Evolutionary conservation across 1,284 basidiomycete genomes (phyloP).

Genomic region (Fomitiporia mediterranea): DNA sequence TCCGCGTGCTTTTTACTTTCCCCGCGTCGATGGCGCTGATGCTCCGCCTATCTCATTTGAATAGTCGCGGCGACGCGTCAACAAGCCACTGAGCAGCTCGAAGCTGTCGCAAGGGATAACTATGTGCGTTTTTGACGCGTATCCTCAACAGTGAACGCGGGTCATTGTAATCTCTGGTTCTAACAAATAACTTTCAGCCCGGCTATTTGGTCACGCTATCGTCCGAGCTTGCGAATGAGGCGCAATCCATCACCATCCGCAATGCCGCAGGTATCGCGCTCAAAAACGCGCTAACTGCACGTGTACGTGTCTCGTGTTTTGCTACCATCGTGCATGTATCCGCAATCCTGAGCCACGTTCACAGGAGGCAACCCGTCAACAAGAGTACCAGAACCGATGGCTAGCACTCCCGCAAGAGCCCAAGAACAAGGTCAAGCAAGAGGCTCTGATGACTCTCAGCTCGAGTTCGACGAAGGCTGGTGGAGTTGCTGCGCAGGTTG

Average conservation of each 20-base stretch:
- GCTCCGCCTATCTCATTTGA: conserved; percentile 29
- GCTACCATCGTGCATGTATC: conserved; percentile 7
- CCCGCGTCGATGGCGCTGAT: conserved; percentile 16
- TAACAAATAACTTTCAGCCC: conserved; percentile 45
- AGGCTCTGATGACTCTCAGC: conserved; percentile 78
- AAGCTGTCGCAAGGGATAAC: conserved; percentile 79
- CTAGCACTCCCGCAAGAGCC: conserved; percentile 64
- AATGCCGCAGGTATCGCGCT: conserved; percentile 95
- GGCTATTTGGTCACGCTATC: conserved; percentile 88
- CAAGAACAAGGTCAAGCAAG: conserved; percentile 85
- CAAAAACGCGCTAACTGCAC: conserved; percentile 92
- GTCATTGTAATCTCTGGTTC: neutral
- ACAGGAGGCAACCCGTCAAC: conserved; percentile 77
- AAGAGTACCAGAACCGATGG: conserved; percentile 80
- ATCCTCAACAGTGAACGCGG: neutral
- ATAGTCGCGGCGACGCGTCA: conserved; percentile 82
- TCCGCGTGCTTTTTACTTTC: conserved; percentile 21
- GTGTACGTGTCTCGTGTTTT: conserved; percentile 52
- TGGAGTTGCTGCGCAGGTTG: conserved; percentile 87
- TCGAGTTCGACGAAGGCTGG: conserved; percentile 75
- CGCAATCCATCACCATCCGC: conserved; percentile 69
- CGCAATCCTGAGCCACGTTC: conserved; percentile 19
- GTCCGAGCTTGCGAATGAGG: conserved; percentile 75
- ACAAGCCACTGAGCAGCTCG: conserved; percentile 83
- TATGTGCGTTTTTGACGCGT: conserved; percentile 51